These are phyloP conservation scores for Penicillium sp. DNA, from an alignment of 2,329 filamentous ascomycete genomes.

Conservation along the genomic window DNA sequence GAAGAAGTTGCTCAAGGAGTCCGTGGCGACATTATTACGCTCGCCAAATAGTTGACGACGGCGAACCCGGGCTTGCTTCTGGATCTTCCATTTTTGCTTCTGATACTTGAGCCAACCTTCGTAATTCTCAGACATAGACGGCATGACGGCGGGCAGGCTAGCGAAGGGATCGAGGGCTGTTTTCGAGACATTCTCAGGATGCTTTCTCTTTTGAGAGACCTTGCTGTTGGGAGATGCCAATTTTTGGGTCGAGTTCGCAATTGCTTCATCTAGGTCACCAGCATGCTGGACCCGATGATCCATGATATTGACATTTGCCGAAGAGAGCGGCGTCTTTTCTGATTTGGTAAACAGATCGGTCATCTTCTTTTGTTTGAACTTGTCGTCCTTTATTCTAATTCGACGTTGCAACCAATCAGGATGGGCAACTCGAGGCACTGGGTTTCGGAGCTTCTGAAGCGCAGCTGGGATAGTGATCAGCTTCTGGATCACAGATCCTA, in stretches of 20 bases:
- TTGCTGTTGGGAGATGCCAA: conserved; percentile 58
- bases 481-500: conserved; percentile 97
- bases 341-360: conserved; percentile 74
- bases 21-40: conserved; percentile 58
- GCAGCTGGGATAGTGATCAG: conserved; percentile 97
- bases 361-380: conserved; percentile 97
- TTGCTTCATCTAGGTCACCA: conserved; percentile 70
- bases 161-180: conserved; percentile 74
- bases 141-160: conserved; percentile 76
- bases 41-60: conserved; percentile 92
- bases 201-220: conserved; percentile 66
- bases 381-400: conserved; percentile 94
- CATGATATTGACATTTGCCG: conserved; percentile 63
- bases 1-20: conserved; percentile 69
- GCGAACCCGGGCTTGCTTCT: conserved; percentile 81
- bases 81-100: conserved; percentile 98
- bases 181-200: conserved; percentile 59
- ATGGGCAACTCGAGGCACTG: conserved; percentile 86
- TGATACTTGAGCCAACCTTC: conserved; percentile 85
- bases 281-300: conserved; percentile 53
- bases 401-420: conserved; percentile 94
- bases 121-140: conserved; percentile 81
- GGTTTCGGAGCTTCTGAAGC: conserved; percentile 89
- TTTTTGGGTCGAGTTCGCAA: conserved; percentile 65
- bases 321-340: conserved; percentile 64